Evolutionary conservation across 228 moss, liverwort and hornwort genomes (phyloP), one percentile per base, ranked within the genome.

Genomic region (Sphagnum fallax): DNA sequence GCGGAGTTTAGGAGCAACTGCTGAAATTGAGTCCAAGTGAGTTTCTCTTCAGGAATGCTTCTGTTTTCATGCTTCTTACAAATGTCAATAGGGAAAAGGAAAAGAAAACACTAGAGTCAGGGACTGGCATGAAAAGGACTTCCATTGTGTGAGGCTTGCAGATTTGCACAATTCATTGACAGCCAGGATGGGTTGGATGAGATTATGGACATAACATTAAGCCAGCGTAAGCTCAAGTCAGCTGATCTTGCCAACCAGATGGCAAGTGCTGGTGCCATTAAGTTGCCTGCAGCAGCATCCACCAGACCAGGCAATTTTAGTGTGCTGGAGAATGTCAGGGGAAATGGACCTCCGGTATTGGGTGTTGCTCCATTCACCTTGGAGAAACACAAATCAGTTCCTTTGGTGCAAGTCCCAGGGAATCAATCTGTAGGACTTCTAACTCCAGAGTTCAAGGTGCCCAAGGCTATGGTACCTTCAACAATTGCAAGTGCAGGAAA

Each of bases 111-210:
- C 32, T 32, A 32, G 32, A 32, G 32, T 32, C 32, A 32, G 32
- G 32, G 32, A 32, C 32, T 32, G 32, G 32, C 32, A 32, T 32
- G 32, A 32, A 32, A 32, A 32, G 32, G 32, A 32, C 32, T 32
- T 32, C 32, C 32, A 32, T 32, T 32, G 32, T 32, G 32, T 32
- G 32, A 32, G 61, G 73, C 57, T 15, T 77, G 70, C 77, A 93
- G 89, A 80, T 93, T 83, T 70, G 84, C 90, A 61, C 89, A 93
- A 49, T 83, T 87, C 62, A 87, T 93, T 68, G 87, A 82, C 71
- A 93, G 89, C 66, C 93, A 87, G 74, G 82, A 87, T 85, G 93
- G 90, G 47, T 80, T 93, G 75, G 90, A 93, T 73, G 87, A 93
- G 67, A 78, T 91, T 18, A 75, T 89, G 81, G 89, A 81, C 70